phyloP scores from a whole-genome alignment of 192 early-diverging fungal genomes.

The Dissophora ornata region DNA sequence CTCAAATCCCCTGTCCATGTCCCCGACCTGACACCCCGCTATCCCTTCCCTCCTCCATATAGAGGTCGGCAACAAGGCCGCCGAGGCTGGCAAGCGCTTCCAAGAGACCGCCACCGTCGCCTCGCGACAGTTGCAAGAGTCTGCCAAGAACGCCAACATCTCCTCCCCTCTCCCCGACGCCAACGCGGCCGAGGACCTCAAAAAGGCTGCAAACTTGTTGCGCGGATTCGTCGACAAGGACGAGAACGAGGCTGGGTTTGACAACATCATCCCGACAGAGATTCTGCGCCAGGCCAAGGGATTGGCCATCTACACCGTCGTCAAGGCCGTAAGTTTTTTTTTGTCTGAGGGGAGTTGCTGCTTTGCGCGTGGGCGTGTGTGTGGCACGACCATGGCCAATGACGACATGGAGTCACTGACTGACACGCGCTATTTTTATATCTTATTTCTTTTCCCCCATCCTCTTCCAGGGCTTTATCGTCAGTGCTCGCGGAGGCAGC shows the following conservation, averaged over 20 bases:
- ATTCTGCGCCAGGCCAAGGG: slow-evolving; percentile 84
- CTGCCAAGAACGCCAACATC: slow-evolving; percentile 56
- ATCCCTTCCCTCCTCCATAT: too few species aligned
- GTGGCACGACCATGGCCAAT: neutral
- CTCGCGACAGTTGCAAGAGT: slow-evolving; percentile 46
- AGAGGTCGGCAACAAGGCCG: slow-evolving; percentile 48
- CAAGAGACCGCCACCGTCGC: slow-evolving; percentile 51
- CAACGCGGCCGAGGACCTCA: slow-evolving; percentile 38
- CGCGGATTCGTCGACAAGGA: slow-evolving; percentile 50
- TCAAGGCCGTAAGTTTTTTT: slow-evolving; percentile 86
- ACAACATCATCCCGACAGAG: slow-evolving; percentile 76
- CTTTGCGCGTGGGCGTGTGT: too few species aligned
- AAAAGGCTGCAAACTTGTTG: slow-evolving; percentile 47
- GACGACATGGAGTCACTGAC: too few species aligned
- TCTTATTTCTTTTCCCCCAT: too few species aligned
- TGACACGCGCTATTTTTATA: too few species aligned
- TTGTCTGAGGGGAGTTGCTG: too few species aligned
- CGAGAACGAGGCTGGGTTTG: slow-evolving; percentile 60
- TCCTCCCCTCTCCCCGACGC: slow-evolving; percentile 47
- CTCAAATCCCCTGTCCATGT: too few species aligned
- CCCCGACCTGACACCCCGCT: too few species aligned
- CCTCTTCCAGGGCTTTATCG: slow-evolving; percentile 78
- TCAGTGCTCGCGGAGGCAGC: slow-evolving; percentile 86
- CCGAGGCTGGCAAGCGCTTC: slow-evolving; percentile 50
- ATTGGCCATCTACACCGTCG: slow-evolving; percentile 89